Evolutionary conservation across 768 basidiomycete species (phyloP).

Genomic region (Trametes villosa): DNA sequence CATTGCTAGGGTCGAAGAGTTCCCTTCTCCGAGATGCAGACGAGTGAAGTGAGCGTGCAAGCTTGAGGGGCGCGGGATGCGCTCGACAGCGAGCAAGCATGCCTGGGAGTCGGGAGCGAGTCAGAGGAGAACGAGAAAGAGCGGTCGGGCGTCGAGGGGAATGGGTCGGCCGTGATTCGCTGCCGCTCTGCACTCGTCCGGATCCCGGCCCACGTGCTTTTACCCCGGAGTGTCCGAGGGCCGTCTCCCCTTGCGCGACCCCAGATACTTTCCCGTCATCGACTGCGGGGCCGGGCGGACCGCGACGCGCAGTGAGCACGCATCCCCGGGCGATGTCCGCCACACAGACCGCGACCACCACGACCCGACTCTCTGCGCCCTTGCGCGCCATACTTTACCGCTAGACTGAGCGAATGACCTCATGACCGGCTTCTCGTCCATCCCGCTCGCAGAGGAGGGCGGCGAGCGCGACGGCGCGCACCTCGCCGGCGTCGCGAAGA

Average conservation of each 20-base stretch:
- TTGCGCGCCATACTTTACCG: too few relatives aligned
- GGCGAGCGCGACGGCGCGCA: conserved; percentile 40
- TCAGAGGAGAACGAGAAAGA: background rate
- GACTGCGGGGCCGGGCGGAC: too few relatives aligned
- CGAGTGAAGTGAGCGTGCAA: conserved; percentile 30
- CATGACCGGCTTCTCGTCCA: conserved; percentile 57
- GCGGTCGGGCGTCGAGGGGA: background rate
- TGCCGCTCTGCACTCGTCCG: too few relatives aligned
- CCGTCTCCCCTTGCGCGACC: too few relatives aligned
- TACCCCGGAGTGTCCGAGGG: conserved; percentile 7
- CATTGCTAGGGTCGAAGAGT: conserved; percentile 54
- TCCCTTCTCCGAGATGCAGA: conserved; percentile 37
- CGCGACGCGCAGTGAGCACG: too few relatives aligned
- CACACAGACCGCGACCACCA: too few relatives aligned
- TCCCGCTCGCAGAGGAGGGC: conserved; percentile 51
- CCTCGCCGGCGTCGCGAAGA: conserved; percentile 58
- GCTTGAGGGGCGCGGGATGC: background rate
- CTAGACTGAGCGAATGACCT: background rate
- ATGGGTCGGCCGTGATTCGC: background rate
- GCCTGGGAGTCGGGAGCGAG: background rate
- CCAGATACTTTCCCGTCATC: too few relatives aligned
- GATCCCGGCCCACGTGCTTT: background rate
- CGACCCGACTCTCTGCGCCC: too few relatives aligned
- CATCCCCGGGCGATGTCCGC: too few relatives aligned
- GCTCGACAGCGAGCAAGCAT: conserved; percentile 6